Conservation (phyloP, 306 rosid genomes). For the Arachis stenosperma region DNA sequence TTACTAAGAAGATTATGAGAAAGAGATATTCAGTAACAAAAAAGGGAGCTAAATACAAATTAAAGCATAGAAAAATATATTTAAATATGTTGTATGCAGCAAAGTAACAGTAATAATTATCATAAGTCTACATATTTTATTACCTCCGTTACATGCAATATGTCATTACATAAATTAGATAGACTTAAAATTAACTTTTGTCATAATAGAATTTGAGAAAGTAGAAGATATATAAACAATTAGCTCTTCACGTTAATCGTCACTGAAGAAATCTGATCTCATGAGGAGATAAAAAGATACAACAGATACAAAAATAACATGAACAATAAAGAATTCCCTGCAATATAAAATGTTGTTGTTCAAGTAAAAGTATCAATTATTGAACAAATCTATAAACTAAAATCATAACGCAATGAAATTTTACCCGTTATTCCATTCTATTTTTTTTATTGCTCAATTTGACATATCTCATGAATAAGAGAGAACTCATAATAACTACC, state of each 20-base stretch:
- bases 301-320: constrained; percentile 74
- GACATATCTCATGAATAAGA: constrained; percentile 52
- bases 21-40: constrained; percentile 4
- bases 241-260: constrained; percentile 51
- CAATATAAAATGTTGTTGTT: constrained; percentile 26
- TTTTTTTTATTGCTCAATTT: constrained; percentile 60
- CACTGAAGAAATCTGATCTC: constrained; percentile 63
- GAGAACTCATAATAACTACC: constrained; percentile 61
- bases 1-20: constrained; percentile 7
- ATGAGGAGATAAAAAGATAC: constrained; percentile 66
- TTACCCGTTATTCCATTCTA: constrained; percentile 94
- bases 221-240: constrained; percentile 64
- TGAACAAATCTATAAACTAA: constrained; percentile 26
- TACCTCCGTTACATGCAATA: not conserved
- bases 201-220: constrained; percentile 59
- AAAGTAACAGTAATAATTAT: not conserved
- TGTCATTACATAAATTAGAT: not conserved
- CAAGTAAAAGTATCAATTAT: constrained; percentile 31
- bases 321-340: constrained; percentile 94
- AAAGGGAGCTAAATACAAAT: constrained; percentile 17
- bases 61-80: not conserved
- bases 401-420: constrained; percentile 39
- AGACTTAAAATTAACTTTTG: constrained; percentile 3
- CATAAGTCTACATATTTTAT: constrained; percentile 10
- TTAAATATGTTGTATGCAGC: not conserved